A percentile compares a stretch with the other conserved stretches of the same genome.
These are phyloP conservation scores for Oenanthe sinensis DNA, from an alignment of 129 eudicot genomes.

Conservation along the genomic window DNA sequence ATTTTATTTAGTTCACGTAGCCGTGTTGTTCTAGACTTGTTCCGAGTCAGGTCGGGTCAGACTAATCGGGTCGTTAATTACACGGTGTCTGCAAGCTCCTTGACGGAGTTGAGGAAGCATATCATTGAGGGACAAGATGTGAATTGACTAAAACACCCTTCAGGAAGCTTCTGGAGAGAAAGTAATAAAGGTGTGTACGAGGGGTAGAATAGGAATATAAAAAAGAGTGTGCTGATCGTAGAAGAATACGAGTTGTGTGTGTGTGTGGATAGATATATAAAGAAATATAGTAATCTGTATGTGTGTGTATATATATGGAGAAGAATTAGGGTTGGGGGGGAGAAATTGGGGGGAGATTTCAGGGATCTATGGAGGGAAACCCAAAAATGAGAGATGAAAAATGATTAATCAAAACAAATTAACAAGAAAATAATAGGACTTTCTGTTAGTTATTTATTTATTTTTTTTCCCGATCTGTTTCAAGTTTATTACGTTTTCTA, in stretches of 20 bases:
- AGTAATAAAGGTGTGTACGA: not conserved
- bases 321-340: not conserved
- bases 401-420: not conserved
- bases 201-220: slow-evolving; percentile 1
- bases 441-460: no score
- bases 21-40: slow-evolving; percentile 1
- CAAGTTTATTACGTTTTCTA: no score
- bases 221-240: not conserved
- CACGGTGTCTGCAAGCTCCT: slow-evolving; percentile 35
- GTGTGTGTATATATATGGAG: not conserved
- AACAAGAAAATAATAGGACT: no score
- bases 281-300: not conserved
- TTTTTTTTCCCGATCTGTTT: no score
- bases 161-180: slow-evolving; percentile 10
- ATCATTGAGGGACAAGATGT: slow-evolving; percentile 22
- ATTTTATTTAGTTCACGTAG: slow-evolving; percentile 9
- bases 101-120: slow-evolving; percentile 43
- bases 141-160: slow-evolving; percentile 25
- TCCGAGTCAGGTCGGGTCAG: not conserved
- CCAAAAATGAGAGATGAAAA: not conserved
- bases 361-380: slow-evolving; percentile 4
- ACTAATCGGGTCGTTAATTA: slow-evolving; percentile 11
- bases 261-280: not conserved
- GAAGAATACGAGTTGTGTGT: not conserved
- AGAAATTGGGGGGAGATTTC: not conserved